These are phyloP conservation scores for Sanghuangporus baumii DNA, from an alignment of 1,284 basidiomycete genomes.

Conservation along the genomic window DNA sequence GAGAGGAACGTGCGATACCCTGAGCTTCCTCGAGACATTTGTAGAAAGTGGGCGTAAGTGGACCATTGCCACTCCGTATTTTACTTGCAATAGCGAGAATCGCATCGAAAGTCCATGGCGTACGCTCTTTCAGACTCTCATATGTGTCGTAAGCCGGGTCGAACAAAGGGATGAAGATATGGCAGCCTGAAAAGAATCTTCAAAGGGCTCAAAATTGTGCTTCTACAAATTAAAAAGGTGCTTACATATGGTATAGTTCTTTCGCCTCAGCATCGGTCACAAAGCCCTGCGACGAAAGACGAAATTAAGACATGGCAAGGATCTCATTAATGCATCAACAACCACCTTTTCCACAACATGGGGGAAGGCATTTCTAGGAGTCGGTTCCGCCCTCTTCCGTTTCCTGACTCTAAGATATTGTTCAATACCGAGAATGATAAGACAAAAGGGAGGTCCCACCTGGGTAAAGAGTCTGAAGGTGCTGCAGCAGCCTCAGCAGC, in stretches of 20 bases:
- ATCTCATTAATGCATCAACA: not conserved
- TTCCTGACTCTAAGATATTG: conserved; percentile 65
- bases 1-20: conserved; percentile 85
- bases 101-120: conserved; percentile 89
- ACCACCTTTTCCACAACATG: conserved; percentile 76
- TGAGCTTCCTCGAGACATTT: conserved; percentile 90
- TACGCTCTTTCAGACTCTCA: conserved; percentile 83
- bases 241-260: conserved; percentile 78
- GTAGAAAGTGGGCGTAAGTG: conserved; percentile 80
- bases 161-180: conserved; percentile 91
- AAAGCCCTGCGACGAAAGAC: conserved; percentile 48
- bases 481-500: conserved; percentile 87
- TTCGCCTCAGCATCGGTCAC: conserved; percentile 73
- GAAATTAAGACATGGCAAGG: conserved; percentile 9
- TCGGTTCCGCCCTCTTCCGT: conserved; percentile 82
- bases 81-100: conserved; percentile 88
- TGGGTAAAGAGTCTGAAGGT: conserved; percentile 42
- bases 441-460: conserved; percentile 31
- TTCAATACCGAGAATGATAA: conserved; percentile 1
- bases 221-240: conserved; percentile 5
- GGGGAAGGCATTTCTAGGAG: conserved; percentile 78
- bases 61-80: conserved; percentile 84
- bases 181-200: conserved; percentile 93
- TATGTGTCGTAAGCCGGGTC: conserved; percentile 88
- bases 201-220: conserved; percentile 20